phyloP scores from a whole-genome alignment of 768 basidiomycete genomes.

The Naematelia aurantialba region DNA sequence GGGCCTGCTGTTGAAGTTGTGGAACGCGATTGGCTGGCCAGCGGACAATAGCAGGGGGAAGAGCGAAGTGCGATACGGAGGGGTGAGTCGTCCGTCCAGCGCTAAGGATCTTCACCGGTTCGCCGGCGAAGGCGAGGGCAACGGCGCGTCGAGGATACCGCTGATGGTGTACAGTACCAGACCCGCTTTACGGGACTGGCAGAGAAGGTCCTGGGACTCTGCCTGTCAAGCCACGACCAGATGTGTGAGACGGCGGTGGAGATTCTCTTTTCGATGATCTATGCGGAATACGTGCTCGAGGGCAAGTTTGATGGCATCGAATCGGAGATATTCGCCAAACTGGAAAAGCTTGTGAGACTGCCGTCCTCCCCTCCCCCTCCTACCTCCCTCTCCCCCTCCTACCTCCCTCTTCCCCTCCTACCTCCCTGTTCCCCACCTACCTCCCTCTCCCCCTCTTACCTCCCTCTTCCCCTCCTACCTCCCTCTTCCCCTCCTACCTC shows the following conservation, averaged over 20 bases:
- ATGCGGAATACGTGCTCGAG: slow-evolving; percentile 73
- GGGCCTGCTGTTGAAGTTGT: slow-evolving; percentile 68
- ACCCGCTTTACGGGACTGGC: slow-evolving; percentile 75
- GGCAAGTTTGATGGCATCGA: slow-evolving; percentile 85
- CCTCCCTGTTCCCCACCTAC: too few relatives aligned
- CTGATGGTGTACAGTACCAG: slow-evolving; percentile 58
- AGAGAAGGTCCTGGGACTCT: slow-evolving; percentile 83
- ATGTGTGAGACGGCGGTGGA: slow-evolving; percentile 84
- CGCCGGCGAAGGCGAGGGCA: not conserved
- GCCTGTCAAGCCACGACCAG: slow-evolving; percentile 90
- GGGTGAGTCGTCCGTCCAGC: slow-evolving; percentile 63
- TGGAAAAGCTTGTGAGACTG: slow-evolving; percentile 89
- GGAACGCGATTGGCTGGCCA: slow-evolving; percentile 80
- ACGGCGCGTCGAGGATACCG: not conserved
- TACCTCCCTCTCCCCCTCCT: too few relatives aligned
- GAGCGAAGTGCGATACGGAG: slow-evolving; percentile 55
- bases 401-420: too few relatives aligned
- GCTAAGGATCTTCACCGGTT: too few relatives aligned
- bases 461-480: slow-evolving; percentile 59
- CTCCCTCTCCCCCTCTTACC: too few relatives aligned
- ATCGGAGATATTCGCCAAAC: slow-evolving; percentile 81
- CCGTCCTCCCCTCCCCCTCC: slow-evolving; percentile 64
- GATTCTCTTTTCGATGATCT: slow-evolving; percentile 92
- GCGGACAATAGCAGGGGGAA: slow-evolving; percentile 42
- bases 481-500: too few relatives aligned